Percentiles rank a stretch among this genome's conserved stretches.
These are phyloP conservation scores for Chlamydomonas asymmetrica DNA, from an alignment of 139 green algal species.

Conservation along the genomic window DNA sequence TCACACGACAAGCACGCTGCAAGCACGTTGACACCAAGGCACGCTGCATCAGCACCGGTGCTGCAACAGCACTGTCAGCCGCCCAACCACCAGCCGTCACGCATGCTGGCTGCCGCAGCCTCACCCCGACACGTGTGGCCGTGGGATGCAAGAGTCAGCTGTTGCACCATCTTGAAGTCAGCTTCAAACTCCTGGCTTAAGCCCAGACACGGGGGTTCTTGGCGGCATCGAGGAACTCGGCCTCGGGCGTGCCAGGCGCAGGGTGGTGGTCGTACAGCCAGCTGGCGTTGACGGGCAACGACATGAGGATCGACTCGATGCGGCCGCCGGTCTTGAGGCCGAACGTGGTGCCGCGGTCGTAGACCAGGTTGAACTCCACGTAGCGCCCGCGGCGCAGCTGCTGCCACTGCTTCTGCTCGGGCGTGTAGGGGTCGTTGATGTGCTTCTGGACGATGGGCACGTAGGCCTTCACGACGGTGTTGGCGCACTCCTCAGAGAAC, in stretches of 20 bases:
- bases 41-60: no score
- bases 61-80: no score
- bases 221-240: constrained; percentile 83
- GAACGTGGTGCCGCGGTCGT: constrained; percentile 98
- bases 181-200: no score
- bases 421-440: constrained; percentile 85
- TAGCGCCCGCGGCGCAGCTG: constrained; percentile 85
- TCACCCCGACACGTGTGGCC: no score
- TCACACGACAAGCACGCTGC: no score
- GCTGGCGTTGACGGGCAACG: constrained; percentile 66
- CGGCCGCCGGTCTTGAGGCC: constrained; percentile 96
- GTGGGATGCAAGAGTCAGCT: no score
- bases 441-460: constrained; percentile 89
- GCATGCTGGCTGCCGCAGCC: no score
- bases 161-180: no score
- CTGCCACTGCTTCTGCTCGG: constrained; percentile 95
- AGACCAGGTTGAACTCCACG: constrained; percentile 99
- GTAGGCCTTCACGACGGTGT: constrained; percentile 81
- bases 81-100: no score
- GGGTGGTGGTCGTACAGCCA: constrained; percentile 92
- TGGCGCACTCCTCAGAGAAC: constrained; percentile 83
- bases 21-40: no score
- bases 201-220: constrained; percentile 83
- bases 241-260: constrained; percentile 73
- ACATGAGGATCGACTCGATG: constrained; percentile 97